A percentile compares a stretch with the other conserved stretches of the same genome.
phyloP scores from a whole-genome alignment of 257 asterid species.

The Solanum paucissectum region DNA sequence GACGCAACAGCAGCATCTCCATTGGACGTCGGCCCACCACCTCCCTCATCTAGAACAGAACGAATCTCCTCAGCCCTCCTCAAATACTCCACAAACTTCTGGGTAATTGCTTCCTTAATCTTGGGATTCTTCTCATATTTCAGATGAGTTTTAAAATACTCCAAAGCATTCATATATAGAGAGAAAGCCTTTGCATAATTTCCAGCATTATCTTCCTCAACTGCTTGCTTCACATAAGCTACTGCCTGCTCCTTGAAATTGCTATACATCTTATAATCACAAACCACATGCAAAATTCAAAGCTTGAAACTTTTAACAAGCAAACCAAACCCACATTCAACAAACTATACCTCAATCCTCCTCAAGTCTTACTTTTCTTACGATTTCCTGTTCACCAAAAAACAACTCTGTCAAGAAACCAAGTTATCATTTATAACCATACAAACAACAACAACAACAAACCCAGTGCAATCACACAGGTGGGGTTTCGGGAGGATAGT shows the following conservation, averaged over 20 bases:
- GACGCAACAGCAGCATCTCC: slow-evolving; percentile 86
- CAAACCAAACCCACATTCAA: not conserved
- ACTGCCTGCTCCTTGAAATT: slow-evolving; percentile 99
- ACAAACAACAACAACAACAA: not conserved
- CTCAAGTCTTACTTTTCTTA: not conserved
- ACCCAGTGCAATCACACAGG: not conserved
- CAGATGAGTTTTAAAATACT: slow-evolving; percentile 90
- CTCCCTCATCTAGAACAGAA: slow-evolving; percentile 86
- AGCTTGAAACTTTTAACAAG: not conserved
- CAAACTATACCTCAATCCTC: not conserved
- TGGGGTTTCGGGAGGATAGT: not conserved
- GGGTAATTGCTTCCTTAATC: slow-evolving; percentile 92
- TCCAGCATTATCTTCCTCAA: slow-evolving; percentile 88
- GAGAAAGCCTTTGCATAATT: slow-evolving; percentile 96
- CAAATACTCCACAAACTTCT: slow-evolving; percentile 85
- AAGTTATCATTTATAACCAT: not conserved
- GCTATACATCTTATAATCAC: slow-evolving; percentile 57
- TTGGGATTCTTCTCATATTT: slow-evolving; percentile 97
- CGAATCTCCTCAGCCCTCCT: slow-evolving; percentile 99
- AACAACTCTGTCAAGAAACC: not conserved
- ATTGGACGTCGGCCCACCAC: slow-evolving; percentile 72
- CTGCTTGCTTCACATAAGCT: slow-evolving; percentile 91
- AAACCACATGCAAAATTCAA: not conserved
- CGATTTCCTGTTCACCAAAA: not conserved
- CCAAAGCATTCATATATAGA: slow-evolving; percentile 90